Percentiles rank a stretch among this genome's conserved stretches.
Evolutionary conservation across 345 rosid genomes (phyloP).

Genomic region (Salix purpurea): DNA sequence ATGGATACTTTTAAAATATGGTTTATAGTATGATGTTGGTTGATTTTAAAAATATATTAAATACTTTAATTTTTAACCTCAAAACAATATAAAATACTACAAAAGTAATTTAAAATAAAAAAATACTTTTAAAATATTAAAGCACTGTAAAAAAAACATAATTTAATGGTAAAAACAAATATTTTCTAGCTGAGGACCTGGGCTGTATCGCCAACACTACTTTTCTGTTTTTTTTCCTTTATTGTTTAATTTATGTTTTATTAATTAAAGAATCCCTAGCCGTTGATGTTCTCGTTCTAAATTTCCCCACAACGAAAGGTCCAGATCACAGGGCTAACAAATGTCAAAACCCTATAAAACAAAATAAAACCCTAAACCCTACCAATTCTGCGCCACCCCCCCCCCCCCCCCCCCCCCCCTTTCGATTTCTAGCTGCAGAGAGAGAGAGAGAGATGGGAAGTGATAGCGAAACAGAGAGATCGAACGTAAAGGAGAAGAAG

Average conservation of each 20-base stretch:
- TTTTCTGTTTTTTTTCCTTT: neutral
- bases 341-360: neutral
- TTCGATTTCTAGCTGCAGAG: neutral
- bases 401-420: neutral
- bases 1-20: no score
- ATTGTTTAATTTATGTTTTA: neutral
- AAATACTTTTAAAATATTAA: no score
- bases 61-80: no score
- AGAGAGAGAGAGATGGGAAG: constrained; percentile 52
- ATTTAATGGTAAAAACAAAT: no score
- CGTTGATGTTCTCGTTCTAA: neutral
- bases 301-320: neutral
- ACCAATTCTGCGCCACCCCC: neutral
- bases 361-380: neutral
- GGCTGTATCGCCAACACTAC: constrained; percentile 89
- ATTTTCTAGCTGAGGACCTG: constrained; percentile 44
- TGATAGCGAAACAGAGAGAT: constrained; percentile 68
- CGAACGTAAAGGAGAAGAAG: constrained; percentile 60
- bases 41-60: no score
- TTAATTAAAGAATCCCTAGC: neutral
- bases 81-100: no score
- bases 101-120: no score
- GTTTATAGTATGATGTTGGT: no score
- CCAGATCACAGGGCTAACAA: neutral
- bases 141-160: no score